Percentiles rank a stretch among this genome's conserved stretches.
These are phyloP conservation scores for Aspergillaceae sp. DNA, from an alignment of 2,329 filamentous ascomycete species.

Conservation along the genomic window DNA sequence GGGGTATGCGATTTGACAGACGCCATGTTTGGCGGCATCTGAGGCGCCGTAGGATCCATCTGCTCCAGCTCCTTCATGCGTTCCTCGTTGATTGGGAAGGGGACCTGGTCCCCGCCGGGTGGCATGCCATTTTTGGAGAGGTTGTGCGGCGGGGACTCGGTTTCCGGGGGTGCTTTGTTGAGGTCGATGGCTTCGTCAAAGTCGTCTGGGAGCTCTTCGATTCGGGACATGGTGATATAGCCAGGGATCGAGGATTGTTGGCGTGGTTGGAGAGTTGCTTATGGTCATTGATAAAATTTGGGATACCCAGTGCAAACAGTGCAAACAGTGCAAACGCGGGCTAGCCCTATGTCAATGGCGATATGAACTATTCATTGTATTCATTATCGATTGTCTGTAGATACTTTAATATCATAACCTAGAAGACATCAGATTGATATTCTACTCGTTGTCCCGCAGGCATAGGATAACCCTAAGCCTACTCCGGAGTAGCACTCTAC, in stretches of 20 bases:
- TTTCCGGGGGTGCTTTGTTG: constrained; percentile 23
- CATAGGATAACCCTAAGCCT: no score
- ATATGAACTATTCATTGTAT: neutral
- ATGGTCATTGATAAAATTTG: neutral
- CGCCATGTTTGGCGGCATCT: constrained; percentile 52
- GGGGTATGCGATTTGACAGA: constrained; percentile 48
- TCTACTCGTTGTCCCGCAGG: no score
- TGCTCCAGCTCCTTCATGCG: constrained; percentile 21
- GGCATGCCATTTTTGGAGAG: constrained; percentile 5
- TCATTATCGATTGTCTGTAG: no score
- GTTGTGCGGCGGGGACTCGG: constrained; percentile 4
- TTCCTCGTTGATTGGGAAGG: constrained; percentile 33
- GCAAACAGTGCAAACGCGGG: constrained; percentile 10
- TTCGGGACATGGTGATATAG: constrained; percentile 39
- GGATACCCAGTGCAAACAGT: constrained; percentile 3
- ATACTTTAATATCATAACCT: no score
- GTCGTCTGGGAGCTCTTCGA: constrained; percentile 45
- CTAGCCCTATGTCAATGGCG: constrained; percentile 8
- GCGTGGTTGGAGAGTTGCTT: neutral
- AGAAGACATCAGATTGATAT: no score
- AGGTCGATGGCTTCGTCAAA: constrained; percentile 41
- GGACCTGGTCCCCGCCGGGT: constrained; percentile 22
- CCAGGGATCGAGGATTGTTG: neutral
- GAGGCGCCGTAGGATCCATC: constrained; percentile 28
- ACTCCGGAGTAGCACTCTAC: no score